Conservation (phyloP, 495 filamentous ascomycete genomes). For the Hypoxylon crocopeplum region DNA sequence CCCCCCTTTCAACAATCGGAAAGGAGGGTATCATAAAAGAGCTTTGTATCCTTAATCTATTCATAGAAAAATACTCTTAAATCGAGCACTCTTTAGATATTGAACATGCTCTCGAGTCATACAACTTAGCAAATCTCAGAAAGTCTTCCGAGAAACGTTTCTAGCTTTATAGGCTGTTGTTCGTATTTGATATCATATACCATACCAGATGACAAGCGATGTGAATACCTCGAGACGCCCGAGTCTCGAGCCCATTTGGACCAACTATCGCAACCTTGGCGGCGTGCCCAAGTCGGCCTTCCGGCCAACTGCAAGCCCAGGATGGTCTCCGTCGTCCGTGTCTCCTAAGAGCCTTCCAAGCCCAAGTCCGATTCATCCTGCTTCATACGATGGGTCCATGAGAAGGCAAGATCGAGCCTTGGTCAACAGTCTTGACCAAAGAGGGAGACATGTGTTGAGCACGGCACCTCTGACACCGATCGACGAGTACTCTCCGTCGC, state of each 20-base stretch:
- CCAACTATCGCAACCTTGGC: constrained; percentile 30
- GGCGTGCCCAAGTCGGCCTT: constrained; percentile 20
- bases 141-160: background rate
- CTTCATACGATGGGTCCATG: constrained; percentile 45
- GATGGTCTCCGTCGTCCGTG: constrained; percentile 37
- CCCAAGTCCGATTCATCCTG: constrained; percentile 48
- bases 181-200: background rate
- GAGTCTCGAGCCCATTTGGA: constrained; percentile 49
- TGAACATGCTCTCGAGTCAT: background rate
- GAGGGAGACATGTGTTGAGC: constrained; percentile 25
- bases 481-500: constrained; percentile 37
- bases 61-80: constrained; percentile 27
- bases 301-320: constrained; percentile 30
- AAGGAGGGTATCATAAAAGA: constrained; percentile 14
- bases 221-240: constrained; percentile 40
- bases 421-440: constrained; percentile 48
- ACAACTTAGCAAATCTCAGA: constrained; percentile 9
- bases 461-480: constrained; percentile 26
- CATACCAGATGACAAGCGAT: constrained; percentile 33
- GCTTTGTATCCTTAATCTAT: constrained; percentile 29
- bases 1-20: constrained; percentile 1
- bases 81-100: background rate
- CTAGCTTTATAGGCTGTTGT: background rate
- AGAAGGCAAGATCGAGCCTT: constrained; percentile 49
- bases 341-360: constrained; percentile 44